Evolutionary conservation across 2,329 filamentous ascomycete species (phyloP), one percentile per base, ranked within the genome.

Genomic region (Escovopsis sp.): DNA sequence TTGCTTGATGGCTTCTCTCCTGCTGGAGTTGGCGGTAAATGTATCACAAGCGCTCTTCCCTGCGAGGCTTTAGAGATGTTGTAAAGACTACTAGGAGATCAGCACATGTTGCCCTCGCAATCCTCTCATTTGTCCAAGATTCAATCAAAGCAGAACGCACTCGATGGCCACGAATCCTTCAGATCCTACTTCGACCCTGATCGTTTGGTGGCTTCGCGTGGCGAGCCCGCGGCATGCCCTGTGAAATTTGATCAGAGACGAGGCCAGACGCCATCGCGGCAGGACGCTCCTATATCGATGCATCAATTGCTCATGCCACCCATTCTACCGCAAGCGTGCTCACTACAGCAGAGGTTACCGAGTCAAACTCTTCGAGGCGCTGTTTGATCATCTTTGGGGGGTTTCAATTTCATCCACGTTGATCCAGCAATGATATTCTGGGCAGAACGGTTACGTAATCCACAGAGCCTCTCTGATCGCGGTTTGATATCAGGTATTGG

Each of bases 1-100:
- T 58, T 45, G 9, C 51, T 43, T 11, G 49, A 47, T 3, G 51
- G 46, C 7, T 49, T 46, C 40, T 58, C 45, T 7, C 46, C 45
- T 30, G 58, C 55, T 11, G 69, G 60, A 38, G 63, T 65, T 0
- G 72, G 62, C 6, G 76, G 76, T 0, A 80, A 57, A 53, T 77
- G 71, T 36, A 80, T 57, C 12, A 77, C 54, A 36, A 80, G 53
- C 2, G 74, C 68, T 1, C 60, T 55, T 11, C 58, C 53, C 0
- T 61, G 54, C 10, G 56, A 51, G 15, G 65, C 52, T 4, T 60
- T 53, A 11, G 47, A 43, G 23, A 69, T 44, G 47, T 76, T 72
- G 51, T 73, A 63, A 38, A 77, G 60, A 50, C 72, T 75, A n/a
- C 7, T 26, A n/a, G 10, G 15, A 19, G 12, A 15, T 30, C 23